Conservation (phyloP, 192 early-diverging fungal genomes). For the Entophlyctis helioformis region DNA sequence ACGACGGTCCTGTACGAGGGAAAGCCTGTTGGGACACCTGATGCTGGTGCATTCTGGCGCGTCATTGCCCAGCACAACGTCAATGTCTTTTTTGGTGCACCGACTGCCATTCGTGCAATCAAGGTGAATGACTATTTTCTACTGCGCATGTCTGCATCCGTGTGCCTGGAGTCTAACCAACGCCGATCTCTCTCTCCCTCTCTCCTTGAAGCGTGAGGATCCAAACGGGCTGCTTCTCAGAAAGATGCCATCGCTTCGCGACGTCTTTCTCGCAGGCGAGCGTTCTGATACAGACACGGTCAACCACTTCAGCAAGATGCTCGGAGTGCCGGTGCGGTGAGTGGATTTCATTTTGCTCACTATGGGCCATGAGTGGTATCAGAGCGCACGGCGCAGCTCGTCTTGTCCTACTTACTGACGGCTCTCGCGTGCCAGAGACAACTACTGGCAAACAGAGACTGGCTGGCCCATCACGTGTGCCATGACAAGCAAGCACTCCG, state of each 20-base stretch:
- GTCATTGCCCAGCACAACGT: slow-evolving; percentile 66
- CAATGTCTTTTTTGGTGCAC: slow-evolving; percentile 67
- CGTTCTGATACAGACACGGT: slow-evolving; percentile 72
- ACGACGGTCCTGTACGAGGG: slow-evolving; percentile 78
- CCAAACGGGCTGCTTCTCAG: slow-evolving; percentile 42
- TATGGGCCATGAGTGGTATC: too few species aligned
- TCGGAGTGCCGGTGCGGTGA: slow-evolving; percentile 33
- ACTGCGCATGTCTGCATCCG: not conserved
- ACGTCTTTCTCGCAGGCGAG: slow-evolving; percentile 72
- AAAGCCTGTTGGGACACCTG: slow-evolving; percentile 66
- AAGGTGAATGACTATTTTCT: slow-evolving; percentile 7
- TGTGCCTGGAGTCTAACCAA: not conserved
- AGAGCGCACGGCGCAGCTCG: too few species aligned
- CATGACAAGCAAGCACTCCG: slow-evolving; percentile 26
- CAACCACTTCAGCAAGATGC: slow-evolving; percentile 27
- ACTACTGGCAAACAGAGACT: slow-evolving; percentile 85
- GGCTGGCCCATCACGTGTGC: slow-evolving; percentile 71
- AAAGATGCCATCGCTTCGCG: slow-evolving; percentile 47
- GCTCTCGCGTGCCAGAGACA: slow-evolving; percentile 37
- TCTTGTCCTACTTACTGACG: too few species aligned
- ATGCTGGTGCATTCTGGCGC: slow-evolving; percentile 71
- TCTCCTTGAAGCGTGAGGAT: slow-evolving; percentile 55
- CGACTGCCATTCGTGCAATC: slow-evolving; percentile 68
- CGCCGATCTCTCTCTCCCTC: too few species aligned
- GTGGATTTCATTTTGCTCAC: too few species aligned